Base-by-base conservation (phyloP, 345 rosid species). In the Citrus australasica region DNA sequence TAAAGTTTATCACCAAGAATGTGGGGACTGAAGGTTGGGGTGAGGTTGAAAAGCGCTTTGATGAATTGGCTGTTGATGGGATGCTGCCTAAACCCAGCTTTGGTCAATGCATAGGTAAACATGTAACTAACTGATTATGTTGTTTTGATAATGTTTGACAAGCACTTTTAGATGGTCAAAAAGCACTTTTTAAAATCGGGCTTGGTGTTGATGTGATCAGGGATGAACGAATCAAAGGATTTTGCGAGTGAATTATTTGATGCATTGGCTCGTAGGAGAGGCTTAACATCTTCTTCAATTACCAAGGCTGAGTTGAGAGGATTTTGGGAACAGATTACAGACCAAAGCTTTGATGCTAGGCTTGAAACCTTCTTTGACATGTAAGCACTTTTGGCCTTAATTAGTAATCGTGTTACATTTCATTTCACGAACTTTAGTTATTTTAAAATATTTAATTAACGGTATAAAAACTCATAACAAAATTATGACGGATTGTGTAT, bases 321-420 rank as follows among this genome's bases (percentile, higher is more conserved):
- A 71, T 94, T 94, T 76, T 94, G 97, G 94, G 93, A 88, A 70
- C 92, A 92, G 74, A 90, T 92, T 25, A 78, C 90, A 0, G 95
- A 93, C 65, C 84, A 89, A 69, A 77, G 94, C 82, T 94, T 92
- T 55, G 98, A 94, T 80, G 88, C 88, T 5, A 86, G 97, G 77
- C 87, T 94, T 16, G 95, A 90, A 67, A 90, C 87, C 70, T 94
- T 94, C 87, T 94, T 94, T 80, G 93, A 91, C 86, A 91, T 91
- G 97, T 93, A 88, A 86, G 85, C 19, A 32, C 13, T 27, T 14
- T 38, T 55, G 8, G 46, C 21, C 21, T 64, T 28, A 2, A 21
- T 58, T 37, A 33, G 5, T 17, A 51, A 4, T 17, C 0, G 22
- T 4, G 7, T 4, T 16, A 19, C 58, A 53, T 53, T 53, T 17